Percentiles rank a stretch among this genome's conserved stretches.
phyloP scores from a whole-genome alignment of 441 rosid species.

The Sinapis alba region DNA sequence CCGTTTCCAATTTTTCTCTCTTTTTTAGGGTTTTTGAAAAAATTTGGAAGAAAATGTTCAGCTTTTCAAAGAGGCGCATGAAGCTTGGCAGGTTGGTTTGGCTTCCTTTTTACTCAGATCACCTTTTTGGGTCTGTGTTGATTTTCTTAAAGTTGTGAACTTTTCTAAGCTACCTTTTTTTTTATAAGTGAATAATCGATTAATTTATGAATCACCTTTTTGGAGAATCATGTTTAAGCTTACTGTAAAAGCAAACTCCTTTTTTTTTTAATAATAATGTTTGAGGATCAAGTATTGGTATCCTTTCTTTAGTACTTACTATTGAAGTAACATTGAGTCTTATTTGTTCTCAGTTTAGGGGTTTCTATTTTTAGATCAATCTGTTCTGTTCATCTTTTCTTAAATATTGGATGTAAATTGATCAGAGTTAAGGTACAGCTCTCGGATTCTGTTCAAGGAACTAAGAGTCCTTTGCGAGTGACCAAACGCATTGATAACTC shows the following conservation, averaged over 20 bases:
- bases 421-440: slow-evolving; percentile 91
- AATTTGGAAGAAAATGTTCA: slow-evolving; percentile 57
- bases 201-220: slow-evolving; percentile 21
- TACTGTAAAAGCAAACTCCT: slow-evolving; percentile 32
- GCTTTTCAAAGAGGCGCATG: slow-evolving; percentile 83
- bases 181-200: neutral
- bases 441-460: slow-evolving; percentile 72
- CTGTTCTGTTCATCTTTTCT: slow-evolving; percentile 15
- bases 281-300: neutral
- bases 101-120: slow-evolving; percentile 6
- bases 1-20: neutral
- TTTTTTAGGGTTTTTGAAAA: slow-evolving; percentile 23
- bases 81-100: slow-evolving; percentile 93
- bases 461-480: slow-evolving; percentile 75
- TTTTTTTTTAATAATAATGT: slow-evolving; percentile 28
- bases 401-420: slow-evolving; percentile 27
- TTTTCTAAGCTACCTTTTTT: slow-evolving; percentile 12
- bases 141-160: slow-evolving; percentile 21
- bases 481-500: slow-evolving; percentile 57
- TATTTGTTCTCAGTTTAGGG: neutral
- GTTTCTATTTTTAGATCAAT: slow-evolving; percentile 29
- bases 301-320: slow-evolving; percentile 21
- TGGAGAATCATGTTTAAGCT: slow-evolving; percentile 30
- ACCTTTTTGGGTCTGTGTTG: slow-evolving; percentile 28
- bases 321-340: neutral